phyloP scores from a whole-genome alignment of 2,329 filamentous ascomycete genomes.

The Fusarium floridanum region DNA sequence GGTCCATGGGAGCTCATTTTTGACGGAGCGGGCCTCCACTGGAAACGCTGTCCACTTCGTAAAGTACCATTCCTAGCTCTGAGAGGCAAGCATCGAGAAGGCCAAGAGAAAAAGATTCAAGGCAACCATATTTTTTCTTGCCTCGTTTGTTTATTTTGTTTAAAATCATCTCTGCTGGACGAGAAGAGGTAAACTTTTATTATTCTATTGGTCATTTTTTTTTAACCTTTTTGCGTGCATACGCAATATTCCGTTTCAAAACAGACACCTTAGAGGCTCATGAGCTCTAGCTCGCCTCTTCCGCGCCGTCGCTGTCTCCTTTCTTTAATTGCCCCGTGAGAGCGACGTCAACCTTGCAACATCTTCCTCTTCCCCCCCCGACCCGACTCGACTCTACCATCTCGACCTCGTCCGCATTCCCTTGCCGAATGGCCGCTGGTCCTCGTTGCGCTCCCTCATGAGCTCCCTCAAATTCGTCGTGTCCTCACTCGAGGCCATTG shows the following conservation, averaged over 20 bases:
- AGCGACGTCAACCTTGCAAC: conserved; percentile 34
- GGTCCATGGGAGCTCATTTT: conserved; percentile 28
- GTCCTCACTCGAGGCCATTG: conserved; percentile 92
- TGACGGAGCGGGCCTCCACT: conserved; percentile 28
- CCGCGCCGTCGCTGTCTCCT: conserved; percentile 32
- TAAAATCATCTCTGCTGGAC: neutral
- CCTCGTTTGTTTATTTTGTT: conserved; percentile 9
- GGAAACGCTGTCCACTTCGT: conserved; percentile 44
- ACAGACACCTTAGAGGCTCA: conserved; percentile 7
- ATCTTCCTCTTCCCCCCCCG: conserved; percentile 15
- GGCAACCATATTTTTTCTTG: conserved; percentile 13
- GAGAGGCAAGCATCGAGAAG: conserved; percentile 18
- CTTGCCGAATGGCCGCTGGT: conserved; percentile 60
- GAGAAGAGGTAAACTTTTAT: neutral
- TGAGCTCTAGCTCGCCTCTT: conserved; percentile 24
- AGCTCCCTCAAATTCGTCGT: conserved; percentile 97
- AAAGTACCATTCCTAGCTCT: conserved; percentile 21
- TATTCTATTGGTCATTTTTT: neutral
- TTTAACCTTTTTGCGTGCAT: neutral
- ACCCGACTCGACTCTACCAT: neutral
- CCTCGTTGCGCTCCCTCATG: conserved; percentile 70
- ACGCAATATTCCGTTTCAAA: neutral
- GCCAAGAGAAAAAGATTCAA: conserved; percentile 10
- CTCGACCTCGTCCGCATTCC: conserved; percentile 16
- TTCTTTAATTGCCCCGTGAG: conserved; percentile 38